A percentile compares a stretch with the other conserved stretches of the same genome.
These are phyloP conservation scores for Selenicereus undatus DNA, from an alignment of 148 eudicot genomes.

Conservation along the genomic window DNA sequence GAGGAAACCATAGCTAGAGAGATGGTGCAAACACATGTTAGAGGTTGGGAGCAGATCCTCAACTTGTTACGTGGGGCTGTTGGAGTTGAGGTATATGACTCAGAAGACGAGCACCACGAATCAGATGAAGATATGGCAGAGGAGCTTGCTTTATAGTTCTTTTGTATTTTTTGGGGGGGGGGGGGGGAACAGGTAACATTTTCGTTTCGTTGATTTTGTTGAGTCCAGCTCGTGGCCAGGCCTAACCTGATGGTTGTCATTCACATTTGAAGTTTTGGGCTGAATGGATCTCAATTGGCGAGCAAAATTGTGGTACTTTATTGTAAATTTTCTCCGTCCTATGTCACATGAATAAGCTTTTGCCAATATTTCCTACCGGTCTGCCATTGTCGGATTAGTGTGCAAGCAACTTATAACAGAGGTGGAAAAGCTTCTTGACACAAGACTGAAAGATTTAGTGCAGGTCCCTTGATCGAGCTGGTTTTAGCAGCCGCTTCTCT, in stretches of 20 bases:
- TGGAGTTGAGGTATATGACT: conserved; percentile 37
- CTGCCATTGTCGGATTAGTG: too few species aligned
- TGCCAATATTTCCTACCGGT: too few species aligned
- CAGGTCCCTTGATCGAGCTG: too few species aligned
- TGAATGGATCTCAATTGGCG: background rate
- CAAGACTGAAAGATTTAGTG: too few species aligned
- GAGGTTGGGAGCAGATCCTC: conserved; percentile 50
- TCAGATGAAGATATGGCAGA: conserved; percentile 38
- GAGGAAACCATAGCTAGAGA: conserved; percentile 21
- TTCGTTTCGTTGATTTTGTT: background rate
- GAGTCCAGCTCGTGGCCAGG: background rate
- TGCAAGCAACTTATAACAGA: too few species aligned
- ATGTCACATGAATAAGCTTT: too few species aligned
- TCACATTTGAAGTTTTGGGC: background rate
- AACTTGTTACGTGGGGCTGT: conserved; percentile 40
- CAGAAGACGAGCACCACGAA: conserved; percentile 35
- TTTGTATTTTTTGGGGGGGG: background rate
- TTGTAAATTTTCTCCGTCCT: background rate
- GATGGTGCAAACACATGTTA: conserved; percentile 30
- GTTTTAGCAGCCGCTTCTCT: too few species aligned
- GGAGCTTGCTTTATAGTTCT: conserved; percentile 22
- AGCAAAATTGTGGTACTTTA: background rate
- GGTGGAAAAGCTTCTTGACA: too few species aligned
- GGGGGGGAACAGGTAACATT: background rate
- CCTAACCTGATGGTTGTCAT: background rate